Base-by-base conservation (phyloP, 108 stramenopile genomes). In the Asterionellopsis glacialis region DNA sequence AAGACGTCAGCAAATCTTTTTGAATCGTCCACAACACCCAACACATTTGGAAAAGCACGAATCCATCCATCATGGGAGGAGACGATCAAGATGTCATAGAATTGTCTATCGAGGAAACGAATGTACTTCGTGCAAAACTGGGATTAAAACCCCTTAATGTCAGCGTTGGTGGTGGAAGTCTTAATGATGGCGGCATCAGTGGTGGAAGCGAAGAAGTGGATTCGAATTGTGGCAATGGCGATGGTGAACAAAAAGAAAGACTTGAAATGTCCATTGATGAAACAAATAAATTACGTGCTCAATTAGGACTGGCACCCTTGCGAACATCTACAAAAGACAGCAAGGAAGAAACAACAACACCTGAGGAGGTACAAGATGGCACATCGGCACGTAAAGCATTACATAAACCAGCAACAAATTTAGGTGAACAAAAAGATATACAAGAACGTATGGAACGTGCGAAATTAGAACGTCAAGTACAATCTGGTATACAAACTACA, bases 61-160 rank as follows among this genome's bases (percentile, higher is more conserved):
- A 48, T 5, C 9, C 9, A 9, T 21, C 9, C 47, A 48, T 48
- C 9, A 48, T 48, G 47, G 47, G 19, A 16, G 21, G 9, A 21
- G 47, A n/a, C n/a, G n/a, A n/a, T n/a, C n/a, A 48, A 48, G 74
- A 89, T 59, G 85, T 88, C 54, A 77, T 94, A 60, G 87, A 87
- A 61, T 65, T 95, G 5, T 88, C 90, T 54, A 57, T 96, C 42
- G 83, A 83, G 33, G 95, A 96, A 63, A 93, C 92, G 7, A 90
- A 96, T 48, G 75, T 73, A 18, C 72, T 96, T 14, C 88, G 95
- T 9, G 71, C 74, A 28, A 50, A 68, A 43, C 71, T 96, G 9
- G 95, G 95, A 0, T 55, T 93, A 63, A 63, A 74, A 19, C 94
- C 94, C 14, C 41, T 80, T 42, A 5, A 49, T 5, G 21, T 21